Percentiles rank a stretch among this genome's conserved stretches.
phyloP scores from a whole-genome alignment of 2,329 filamentous ascomycete species.

The Fusarium tupiense region DNA sequence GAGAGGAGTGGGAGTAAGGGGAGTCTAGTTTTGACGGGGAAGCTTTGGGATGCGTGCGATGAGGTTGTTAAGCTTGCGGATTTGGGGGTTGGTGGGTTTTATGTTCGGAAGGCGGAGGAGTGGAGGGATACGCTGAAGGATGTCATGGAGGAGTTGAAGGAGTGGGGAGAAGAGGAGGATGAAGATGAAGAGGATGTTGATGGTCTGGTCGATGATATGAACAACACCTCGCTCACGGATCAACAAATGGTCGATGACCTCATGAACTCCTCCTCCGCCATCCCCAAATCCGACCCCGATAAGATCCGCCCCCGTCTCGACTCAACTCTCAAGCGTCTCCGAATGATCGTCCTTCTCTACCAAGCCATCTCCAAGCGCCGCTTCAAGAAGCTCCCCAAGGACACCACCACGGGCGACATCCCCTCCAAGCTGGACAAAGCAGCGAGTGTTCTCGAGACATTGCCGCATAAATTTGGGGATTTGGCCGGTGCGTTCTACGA shows the following conservation, averaged over 20 bases:
- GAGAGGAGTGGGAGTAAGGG: constrained; percentile 55
- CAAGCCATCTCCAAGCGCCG: constrained; percentile 75
- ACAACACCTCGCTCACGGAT: constrained; percentile 49
- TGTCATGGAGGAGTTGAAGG: constrained; percentile 84
- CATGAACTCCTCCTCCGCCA: constrained; percentile 69
- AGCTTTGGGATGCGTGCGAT: constrained; percentile 88
- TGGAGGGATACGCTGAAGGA: constrained; percentile 82
- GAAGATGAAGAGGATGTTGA: constrained; percentile 65
- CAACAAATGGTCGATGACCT: constrained; percentile 74
- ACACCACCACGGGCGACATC: constrained; percentile 44
- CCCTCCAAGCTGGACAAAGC: constrained; percentile 64
- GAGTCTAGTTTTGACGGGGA: constrained; percentile 73
- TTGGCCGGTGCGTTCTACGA: constrained; percentile 79
- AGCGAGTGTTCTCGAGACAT: constrained; percentile 62
- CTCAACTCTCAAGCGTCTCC: constrained; percentile 69
- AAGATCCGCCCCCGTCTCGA: constrained; percentile 73
- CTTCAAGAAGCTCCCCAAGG: constrained; percentile 65
- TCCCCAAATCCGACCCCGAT: constrained; percentile 72
- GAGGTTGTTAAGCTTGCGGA: constrained; percentile 70
- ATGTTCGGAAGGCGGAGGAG: constrained; percentile 77
- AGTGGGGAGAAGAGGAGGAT: constrained; percentile 79
- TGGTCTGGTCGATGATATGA: constrained; percentile 47
- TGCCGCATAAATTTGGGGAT: constrained; percentile 76
- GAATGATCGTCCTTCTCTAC: constrained; percentile 74
- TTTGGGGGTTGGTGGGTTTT: constrained; percentile 74